Conservation (phyloP, 257 asterid species). For the Solanum rostratum region DNA sequence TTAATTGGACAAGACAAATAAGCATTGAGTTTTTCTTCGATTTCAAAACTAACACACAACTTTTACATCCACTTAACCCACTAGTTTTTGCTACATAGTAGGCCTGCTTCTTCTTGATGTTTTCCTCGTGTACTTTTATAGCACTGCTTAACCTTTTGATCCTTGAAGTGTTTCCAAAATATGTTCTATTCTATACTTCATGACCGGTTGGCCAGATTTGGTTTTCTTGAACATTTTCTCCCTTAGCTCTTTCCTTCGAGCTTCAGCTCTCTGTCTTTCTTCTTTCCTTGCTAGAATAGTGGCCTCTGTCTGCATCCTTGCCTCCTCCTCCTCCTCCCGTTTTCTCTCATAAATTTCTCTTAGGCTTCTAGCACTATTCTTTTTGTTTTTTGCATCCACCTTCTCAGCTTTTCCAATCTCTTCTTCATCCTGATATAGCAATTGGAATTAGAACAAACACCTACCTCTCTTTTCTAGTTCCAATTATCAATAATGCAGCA, state of each 20-base stretch:
- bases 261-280: conserved; percentile 41
- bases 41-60: neutral
- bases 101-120: neutral
- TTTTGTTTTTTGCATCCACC: conserved; percentile 13
- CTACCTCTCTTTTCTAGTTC: neutral
- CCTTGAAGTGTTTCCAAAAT: conserved; percentile 59
- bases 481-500: neutral
- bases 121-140: neutral
- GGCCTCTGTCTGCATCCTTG: conserved; percentile 57
- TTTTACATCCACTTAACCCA: neutral
- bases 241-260: conserved; percentile 48
- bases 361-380: conserved; percentile 23
- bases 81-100: neutral
- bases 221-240: conserved; percentile 91
- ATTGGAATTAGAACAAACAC: neutral
- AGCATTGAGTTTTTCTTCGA: neutral
- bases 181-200: conserved; percentile 94
- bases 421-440: conserved; percentile 24
- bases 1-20: neutral
- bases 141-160: conserved; percentile 15
- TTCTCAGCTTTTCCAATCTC: conserved; percentile 6
- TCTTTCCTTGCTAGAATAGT: conserved; percentile 39
- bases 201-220: conserved; percentile 80
- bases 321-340: conserved; percentile 51
- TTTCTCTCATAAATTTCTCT: conserved; percentile 49